phyloP scores from a whole-genome alignment of 2,329 filamentous ascomycete genomes.

The Penicillium sp. region DNA sequence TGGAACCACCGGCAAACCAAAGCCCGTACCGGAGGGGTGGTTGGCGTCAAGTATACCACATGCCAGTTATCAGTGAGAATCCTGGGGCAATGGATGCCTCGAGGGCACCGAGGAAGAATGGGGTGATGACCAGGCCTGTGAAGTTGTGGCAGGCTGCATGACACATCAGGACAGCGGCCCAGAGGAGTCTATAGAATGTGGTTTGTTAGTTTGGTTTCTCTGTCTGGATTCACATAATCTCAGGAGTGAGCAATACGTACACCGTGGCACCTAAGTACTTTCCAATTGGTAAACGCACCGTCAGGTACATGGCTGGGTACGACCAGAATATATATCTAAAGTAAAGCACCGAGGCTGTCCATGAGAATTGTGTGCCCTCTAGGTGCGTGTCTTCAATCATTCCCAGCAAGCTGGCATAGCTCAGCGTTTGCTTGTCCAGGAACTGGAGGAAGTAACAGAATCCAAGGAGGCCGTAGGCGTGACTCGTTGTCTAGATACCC shows the following conservation, averaged over 20 bases:
- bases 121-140: conserved; percentile 31
- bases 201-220: background rate
- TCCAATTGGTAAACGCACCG: background rate
- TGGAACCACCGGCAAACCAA: conserved; percentile 18
- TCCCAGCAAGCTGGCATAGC: conserved; percentile 24
- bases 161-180: conserved; percentile 18
- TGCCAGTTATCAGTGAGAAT: conserved; percentile 26
- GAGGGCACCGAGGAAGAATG: conserved; percentile 24
- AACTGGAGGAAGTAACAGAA: conserved; percentile 31
- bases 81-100: conserved; percentile 12
- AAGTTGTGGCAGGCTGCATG: conserved; percentile 13
- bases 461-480: conserved; percentile 10
- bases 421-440: conserved; percentile 30
- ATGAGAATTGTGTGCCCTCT: conserved; percentile 5
- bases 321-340: background rate
- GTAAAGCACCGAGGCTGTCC: conserved; percentile 6
- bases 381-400: conserved; percentile 16
- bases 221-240: too few relatives aligned
- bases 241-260: background rate
- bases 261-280: background rate
- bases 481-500: background rate
- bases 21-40: conserved; percentile 19
- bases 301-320: background rate
- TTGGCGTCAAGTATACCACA: conserved; percentile 23
- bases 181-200: conserved; percentile 6